These are phyloP conservation scores for Colletotrichum sp. DNA, from an alignment of 2,329 filamentous ascomycete genomes.

Conservation along the genomic window DNA sequence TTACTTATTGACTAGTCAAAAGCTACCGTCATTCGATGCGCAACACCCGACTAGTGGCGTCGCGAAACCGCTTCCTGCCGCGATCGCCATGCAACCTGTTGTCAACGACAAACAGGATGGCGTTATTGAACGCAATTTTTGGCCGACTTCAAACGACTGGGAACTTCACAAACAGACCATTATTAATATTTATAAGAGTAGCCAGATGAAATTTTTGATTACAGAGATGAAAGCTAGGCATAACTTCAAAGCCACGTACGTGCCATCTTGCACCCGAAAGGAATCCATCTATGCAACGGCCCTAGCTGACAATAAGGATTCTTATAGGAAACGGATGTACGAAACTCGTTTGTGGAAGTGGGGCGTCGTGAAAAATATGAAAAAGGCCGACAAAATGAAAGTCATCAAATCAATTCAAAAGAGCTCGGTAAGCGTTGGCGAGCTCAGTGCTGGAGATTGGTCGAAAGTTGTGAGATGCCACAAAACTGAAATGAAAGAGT, in stretches of 20 bases:
- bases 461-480: neutral
- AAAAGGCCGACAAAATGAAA: neutral
- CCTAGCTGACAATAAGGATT: fast-evolving
- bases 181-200: neutral
- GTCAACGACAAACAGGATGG: neutral
- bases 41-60: neutral
- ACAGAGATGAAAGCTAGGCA: neutral
- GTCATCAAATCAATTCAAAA: neutral
- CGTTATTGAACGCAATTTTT: neutral
- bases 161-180: neutral
- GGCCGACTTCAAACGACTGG: neutral
- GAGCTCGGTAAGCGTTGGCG: neutral
- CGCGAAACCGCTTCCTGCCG: neutral
- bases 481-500: neutral
- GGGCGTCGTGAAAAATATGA: neutral
- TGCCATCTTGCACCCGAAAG: neutral
- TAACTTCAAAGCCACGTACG: neutral
- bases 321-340: neutral
- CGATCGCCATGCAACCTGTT: neutral
- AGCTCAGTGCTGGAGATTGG: neutral
- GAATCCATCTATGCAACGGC: fast-evolving
- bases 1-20: neutral
- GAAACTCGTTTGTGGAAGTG: neutral
- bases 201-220: neutral
- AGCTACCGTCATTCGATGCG: neutral